Conservation (phyloP, 805 yeast species). For the Hemisphaericaspora nanyangensis region DNA sequence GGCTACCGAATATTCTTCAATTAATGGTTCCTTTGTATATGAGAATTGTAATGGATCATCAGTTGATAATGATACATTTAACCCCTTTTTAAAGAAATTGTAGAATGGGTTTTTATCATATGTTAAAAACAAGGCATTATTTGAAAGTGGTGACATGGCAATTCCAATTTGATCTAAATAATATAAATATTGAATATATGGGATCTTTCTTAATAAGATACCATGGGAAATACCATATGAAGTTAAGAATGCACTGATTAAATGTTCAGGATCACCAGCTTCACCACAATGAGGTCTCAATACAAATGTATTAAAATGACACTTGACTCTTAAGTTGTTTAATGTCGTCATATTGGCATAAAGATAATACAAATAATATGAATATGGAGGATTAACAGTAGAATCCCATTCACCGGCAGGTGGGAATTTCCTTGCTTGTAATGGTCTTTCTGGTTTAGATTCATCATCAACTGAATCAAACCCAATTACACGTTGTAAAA, state of each 20-base stretch:
- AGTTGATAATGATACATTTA: slow-evolving; percentile 90
- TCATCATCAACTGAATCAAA: slow-evolving; percentile 99
- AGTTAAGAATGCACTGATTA: slow-evolving; percentile 82
- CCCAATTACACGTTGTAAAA: slow-evolving; percentile 91
- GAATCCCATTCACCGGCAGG: slow-evolving; percentile 80
- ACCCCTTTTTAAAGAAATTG: slow-evolving; percentile 84
- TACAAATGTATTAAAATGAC: slow-evolving; percentile 86
- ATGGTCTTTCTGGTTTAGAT: slow-evolving; percentile 81
- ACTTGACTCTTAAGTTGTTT: slow-evolving; percentile 73
- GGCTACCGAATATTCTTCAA: slow-evolving; percentile 97
- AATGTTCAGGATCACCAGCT: slow-evolving; percentile 99
- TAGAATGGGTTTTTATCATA: slow-evolving; percentile 97
- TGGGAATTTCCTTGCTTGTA: slow-evolving; percentile 74
- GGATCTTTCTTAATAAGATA: slow-evolving; percentile 85
- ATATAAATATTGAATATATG: slow-evolving; percentile 89
- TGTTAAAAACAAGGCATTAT: slow-evolving; percentile 91
- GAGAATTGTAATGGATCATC: slow-evolving; percentile 98
- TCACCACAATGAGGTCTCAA: slow-evolving; percentile 98
- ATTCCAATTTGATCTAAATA: slow-evolving; percentile 93
- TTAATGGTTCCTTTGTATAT: slow-evolving; percentile 93
- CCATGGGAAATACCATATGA: slow-evolving; percentile 96
- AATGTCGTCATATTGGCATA: slow-evolving; percentile 83
- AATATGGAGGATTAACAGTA: slow-evolving; percentile 90
- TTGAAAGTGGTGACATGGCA: slow-evolving; percentile 97
- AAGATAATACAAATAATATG: slow-evolving; percentile 86